Evolutionary conservation across 1,284 basidiomycete genomes (phyloP).

Genomic region (Cutaneotrichosporon sp.): DNA sequence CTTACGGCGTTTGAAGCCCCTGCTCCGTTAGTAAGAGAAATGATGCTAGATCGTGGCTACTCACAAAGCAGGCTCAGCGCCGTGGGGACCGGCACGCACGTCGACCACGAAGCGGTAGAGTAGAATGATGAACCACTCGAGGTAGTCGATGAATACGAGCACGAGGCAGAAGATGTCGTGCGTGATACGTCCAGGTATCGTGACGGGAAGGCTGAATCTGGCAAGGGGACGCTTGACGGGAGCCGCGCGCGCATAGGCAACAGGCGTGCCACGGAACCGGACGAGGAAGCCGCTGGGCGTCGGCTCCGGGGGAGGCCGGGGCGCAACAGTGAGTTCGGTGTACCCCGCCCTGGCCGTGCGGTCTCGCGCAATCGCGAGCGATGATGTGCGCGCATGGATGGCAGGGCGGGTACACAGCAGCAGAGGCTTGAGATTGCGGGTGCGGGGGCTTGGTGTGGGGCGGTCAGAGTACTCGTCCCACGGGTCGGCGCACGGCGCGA

Average conservation of each 20-base stretch:
- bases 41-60: background rate
- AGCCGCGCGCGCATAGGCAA: too few relatives aligned
- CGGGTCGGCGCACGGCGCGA: conserved; percentile 11
- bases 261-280: too few relatives aligned
- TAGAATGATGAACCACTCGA: conserved; percentile 30
- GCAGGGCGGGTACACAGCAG: conserved; percentile 12
- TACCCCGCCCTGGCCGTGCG: background rate
- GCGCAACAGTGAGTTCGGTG: background rate
- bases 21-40: too few relatives aligned
- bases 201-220: conserved; percentile 7
- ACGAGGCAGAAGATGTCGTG: conserved; percentile 30
- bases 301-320: background rate
- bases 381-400: conserved; percentile 6
- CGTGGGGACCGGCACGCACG: conserved; percentile 22
- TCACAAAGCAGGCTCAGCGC: background rate
- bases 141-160: conserved; percentile 26
- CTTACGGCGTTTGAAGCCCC: conserved; percentile 7
- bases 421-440: conserved; percentile 10
- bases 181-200: conserved; percentile 27
- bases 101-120: conserved; percentile 28
- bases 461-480: conserved; percentile 23
- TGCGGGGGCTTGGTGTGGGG: conserved; percentile 15
- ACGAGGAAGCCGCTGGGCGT: background rate
- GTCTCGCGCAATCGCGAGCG: conserved; percentile 3
- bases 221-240: conserved; percentile 1